Base-by-base conservation (phyloP, 306 rosid genomes). In the Castanea sativa region DNA sequence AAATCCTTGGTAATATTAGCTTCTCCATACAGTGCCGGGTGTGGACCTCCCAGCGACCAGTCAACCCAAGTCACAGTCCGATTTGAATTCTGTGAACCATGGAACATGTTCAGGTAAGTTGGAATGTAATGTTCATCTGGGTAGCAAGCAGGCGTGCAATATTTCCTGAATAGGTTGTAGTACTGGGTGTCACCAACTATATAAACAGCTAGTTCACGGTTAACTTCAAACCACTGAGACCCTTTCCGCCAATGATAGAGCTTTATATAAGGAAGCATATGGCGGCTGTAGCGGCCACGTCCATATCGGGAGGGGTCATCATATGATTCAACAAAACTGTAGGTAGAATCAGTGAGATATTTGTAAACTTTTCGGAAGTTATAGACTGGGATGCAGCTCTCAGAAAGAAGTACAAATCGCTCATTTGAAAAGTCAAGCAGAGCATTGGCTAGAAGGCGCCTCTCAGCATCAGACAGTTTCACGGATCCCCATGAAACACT, bases 91-190 rank as follows among this genome's bases (percentile, higher is more conserved):
- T 78, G 87, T 6, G 90, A 67, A 65, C 91, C 94, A 68, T 89
- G 88, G 82, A 90, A 90, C 96, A 92, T 93, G 76, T 95, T 93
- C 60, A 93, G 73, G 85, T 76, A 95, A 33, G 98, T 95, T 13
- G 98, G 94, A 77, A 95, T 53, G 84, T 91, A 95, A 82, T 95
- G 97, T 56, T 95, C 98, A 61, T 95, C 99, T 0, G 99, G 99
- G 82, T 91, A 91, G 85, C 98, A 95, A 59, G 99, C 96, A 45
- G 99, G 99, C 80, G 87, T 85, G 33, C 99, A 95, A 73, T 87
- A 90, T 69, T 84, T 93, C 51, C 92, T 77, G 76, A 95, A 95
- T 78, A 88, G 88, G 73, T 81, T 61, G 81, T 75, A 91, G 82
- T 89, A 93, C 70, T 55, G 81, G 64, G 86, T 84, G 76, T 95